Percentiles rank a stretch among this genome's conserved stretches.
These are phyloP conservation scores for Penicillium canariense DNA, from an alignment of 495 filamentous ascomycete species.

Conservation along the genomic window DNA sequence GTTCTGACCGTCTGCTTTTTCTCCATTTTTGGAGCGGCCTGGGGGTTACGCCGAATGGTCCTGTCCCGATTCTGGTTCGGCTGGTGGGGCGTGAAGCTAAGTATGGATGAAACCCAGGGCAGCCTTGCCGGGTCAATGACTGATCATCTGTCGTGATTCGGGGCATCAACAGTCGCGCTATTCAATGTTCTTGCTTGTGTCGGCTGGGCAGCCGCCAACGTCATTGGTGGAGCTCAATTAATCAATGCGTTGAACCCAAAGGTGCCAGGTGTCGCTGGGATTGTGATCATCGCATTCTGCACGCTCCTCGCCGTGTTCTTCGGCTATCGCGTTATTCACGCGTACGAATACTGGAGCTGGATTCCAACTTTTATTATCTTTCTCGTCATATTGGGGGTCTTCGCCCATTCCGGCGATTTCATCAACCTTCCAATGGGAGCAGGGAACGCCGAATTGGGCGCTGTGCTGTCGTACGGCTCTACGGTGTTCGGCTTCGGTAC, in stretches of 20 bases:
- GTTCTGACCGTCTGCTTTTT: conserved; percentile 51
- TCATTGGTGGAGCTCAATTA: conserved; percentile 21
- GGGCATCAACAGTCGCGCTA: conserved; percentile 35
- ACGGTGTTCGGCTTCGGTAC: conserved; percentile 24
- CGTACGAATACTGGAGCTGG: conserved; percentile 57
- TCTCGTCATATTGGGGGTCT: conserved; percentile 50
- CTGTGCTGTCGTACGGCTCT: conserved; percentile 17
- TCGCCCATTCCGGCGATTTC: conserved; percentile 46
- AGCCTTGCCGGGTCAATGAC: conserved; percentile 9
- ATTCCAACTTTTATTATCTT: conserved; percentile 41
- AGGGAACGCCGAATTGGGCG: conserved; percentile 43
- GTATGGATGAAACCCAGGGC: conserved; percentile 1
- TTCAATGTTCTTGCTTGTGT: conserved; percentile 36
- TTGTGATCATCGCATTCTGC: conserved; percentile 49
- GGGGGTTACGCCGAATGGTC: conserved; percentile 56
- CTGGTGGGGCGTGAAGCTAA: conserved; percentile 30
- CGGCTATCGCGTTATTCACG: conserved; percentile 51
- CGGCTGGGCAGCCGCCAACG: conserved; percentile 21
- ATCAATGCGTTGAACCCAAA: conserved; percentile 25
- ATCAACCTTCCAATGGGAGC: conserved; percentile 35
- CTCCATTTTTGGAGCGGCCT: conserved; percentile 48
- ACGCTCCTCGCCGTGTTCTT: conserved; percentile 48
- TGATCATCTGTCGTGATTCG: conserved; percentile 49
- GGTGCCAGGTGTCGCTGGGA: conserved; percentile 47
- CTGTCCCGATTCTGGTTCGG: conserved; percentile 55